Base-by-base conservation (phyloP, 345 rosid species). In the Bruguiera sexangula region DNA sequence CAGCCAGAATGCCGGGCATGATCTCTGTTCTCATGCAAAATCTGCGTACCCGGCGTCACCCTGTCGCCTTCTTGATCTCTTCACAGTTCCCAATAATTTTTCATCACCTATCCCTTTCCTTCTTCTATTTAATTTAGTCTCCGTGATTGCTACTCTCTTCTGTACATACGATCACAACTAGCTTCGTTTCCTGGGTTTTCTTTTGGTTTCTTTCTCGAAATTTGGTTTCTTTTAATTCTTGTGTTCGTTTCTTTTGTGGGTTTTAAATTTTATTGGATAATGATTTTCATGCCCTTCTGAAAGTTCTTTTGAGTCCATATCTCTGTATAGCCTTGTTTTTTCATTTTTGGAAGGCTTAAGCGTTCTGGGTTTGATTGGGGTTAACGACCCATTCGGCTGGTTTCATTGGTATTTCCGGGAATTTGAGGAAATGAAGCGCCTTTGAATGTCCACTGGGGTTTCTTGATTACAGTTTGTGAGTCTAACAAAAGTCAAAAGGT, bases 321-420 rank as follows among this genome's bases (percentile, higher is more conserved):
- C 50, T 13, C 2, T 48, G 57, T 11, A 26, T 31, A 21, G 11
- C 1, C 5, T 46, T 19, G 48, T 20, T 24, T 46, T 18, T 7
- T 15, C 31, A 0, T 31, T 20, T 30, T 51, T 52, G 19, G 30
- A 1, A 1, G 36, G 56, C 5, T 46, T 20, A 22, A 24, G 11
- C 9, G 59, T 34, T 52, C 56, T 43, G 55, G 21, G 30, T 10
- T 21, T 8, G 60, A 24, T 11, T 10, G 60, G 60, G 16, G 3
- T 63, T 34, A 65, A 43, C 21, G 57, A 50, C 26, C 16, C 60
- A 57, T 57, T 39, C 39, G 71, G 56, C 46, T 59, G 13, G 4
- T 31, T 13, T 66, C 24, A 57, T 29, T 63, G 53, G 15, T 63
- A 29, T 8, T 37, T 21, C 22, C 46, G 0, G 26, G 29, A n/a